These are phyloP conservation scores for Jasminum sambac DNA, from an alignment of 257 asterid genomes.

Conservation along the genomic window DNA sequence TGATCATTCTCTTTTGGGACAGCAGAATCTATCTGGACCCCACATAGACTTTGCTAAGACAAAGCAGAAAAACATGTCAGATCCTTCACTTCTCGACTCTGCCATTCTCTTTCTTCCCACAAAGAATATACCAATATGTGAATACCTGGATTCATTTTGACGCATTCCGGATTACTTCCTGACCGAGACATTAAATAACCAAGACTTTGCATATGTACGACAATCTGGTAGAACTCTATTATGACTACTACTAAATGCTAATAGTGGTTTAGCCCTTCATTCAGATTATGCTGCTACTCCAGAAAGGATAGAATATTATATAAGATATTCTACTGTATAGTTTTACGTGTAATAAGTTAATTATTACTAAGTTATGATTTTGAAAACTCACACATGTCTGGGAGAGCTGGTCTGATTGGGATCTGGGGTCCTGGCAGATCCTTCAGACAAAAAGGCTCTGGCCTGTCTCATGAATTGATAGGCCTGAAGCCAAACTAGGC, in stretches of 20 bases:
- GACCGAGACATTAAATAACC: background rate
- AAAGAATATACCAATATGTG: background rate
- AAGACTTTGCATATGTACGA: background rate
- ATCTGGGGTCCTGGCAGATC: background rate
- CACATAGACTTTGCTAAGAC: background rate
- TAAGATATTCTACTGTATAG: background rate
- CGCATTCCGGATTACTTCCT: background rate
- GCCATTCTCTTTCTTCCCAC: background rate
- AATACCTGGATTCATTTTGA: background rate
- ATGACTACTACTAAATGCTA: background rate
- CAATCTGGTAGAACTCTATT: background rate
- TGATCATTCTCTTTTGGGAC: background rate
- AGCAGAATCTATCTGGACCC: background rate
- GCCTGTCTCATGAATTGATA: background rate
- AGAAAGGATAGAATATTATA: background rate
- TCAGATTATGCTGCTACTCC: background rate
- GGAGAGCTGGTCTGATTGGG: background rate
- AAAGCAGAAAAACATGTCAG: background rate
- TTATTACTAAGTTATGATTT: background rate
- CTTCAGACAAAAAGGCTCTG: background rate
- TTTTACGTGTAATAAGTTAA: background rate
- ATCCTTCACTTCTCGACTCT: background rate
- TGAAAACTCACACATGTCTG: background rate
- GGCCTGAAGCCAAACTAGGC: background rate
- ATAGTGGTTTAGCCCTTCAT: background rate